Evolutionary conservation across 176 grass and related monocot genomes (phyloP), one percentile per base, ranked within the genome.

Genomic region (Melocanna baccifera): DNA sequence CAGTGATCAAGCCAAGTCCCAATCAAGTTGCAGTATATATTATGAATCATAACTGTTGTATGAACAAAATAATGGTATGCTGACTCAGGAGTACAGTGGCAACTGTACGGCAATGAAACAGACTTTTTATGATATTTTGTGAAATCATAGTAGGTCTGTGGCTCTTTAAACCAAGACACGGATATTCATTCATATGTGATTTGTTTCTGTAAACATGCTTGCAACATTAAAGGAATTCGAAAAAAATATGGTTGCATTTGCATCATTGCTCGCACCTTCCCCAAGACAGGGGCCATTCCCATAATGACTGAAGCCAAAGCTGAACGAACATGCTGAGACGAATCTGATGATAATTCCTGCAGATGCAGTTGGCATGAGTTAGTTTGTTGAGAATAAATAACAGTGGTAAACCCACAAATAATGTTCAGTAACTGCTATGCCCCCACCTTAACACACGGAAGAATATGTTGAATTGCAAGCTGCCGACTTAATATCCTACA

Each of bases 231-330:
- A 16, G 23, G 13, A 81, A 20, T 59, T 55, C 9, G 15, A 77
- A 26, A 61, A 57, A 63, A 14, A 78, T 32, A 67, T 67, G 55
- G 40, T 46, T 83, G 59, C 69, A 67, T 79, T 18, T 18, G 48
- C 14, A 51, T 51, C 56, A 62, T 23, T 84, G 61, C 53, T 77
- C 42, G 19, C 45, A 84, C 96, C 96, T 98, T 98, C 51, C 93
- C 96, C 71, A 98, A 83, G 26, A 94, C 87, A 71, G 96, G 96
- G 70, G 96, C 96, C 96, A 98, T 95, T 67, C 96, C 96, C 96
- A 98, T 98, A 42, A 98, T 98, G 14, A 95, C 96, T 71, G 96
- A 98, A 89, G 96, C 96, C 83, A 98, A 86, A 81, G 96, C 96
- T 83, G 96, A 95, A 81, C 96, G 96, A 86, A 98, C 96, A 87